A percentile compares a stretch with the other conserved stretches of the same genome.
phyloP scores from a whole-genome alignment of 148 eudicot species.

The Rhododendron williamsianum region DNA sequence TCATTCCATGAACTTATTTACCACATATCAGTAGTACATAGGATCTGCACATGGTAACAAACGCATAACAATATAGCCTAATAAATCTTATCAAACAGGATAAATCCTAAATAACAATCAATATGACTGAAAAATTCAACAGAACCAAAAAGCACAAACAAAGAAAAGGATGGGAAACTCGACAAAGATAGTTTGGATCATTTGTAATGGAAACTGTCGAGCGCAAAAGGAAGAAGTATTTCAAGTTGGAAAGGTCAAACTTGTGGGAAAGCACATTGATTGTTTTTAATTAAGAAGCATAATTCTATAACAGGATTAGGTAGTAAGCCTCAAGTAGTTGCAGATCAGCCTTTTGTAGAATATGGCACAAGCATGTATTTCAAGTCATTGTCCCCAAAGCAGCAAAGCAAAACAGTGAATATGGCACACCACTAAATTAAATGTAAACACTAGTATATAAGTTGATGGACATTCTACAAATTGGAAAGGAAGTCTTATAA shows the following conservation, averaged over 20 bases:
- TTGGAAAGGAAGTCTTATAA: neutral
- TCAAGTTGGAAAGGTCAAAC: conserved; percentile 1
- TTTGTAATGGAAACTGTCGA: neutral
- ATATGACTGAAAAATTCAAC: neutral
- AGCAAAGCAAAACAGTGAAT: neutral
- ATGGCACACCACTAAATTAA: neutral
- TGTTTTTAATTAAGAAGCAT: neutral
- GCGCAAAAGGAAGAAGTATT: neutral
- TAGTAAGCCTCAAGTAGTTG: neutral
- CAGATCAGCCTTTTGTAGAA: neutral
- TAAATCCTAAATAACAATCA: neutral
- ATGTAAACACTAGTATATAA: neutral
- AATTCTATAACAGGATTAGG: neutral
- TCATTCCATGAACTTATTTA: neutral
- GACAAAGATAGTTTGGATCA: neutral
- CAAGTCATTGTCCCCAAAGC: conserved; percentile 8
- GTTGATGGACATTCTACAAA: neutral
- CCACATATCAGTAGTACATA: neutral
- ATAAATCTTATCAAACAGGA: neutral
- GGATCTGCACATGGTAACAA: neutral
- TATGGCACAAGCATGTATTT: neutral
- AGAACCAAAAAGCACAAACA: neutral
- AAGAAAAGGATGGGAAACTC: neutral
- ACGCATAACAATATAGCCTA: neutral
- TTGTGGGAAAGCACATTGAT: neutral